Evolutionary conservation across 768 basidiomycete species (phyloP).

Genomic region (Lactifluus volemus): DNA sequence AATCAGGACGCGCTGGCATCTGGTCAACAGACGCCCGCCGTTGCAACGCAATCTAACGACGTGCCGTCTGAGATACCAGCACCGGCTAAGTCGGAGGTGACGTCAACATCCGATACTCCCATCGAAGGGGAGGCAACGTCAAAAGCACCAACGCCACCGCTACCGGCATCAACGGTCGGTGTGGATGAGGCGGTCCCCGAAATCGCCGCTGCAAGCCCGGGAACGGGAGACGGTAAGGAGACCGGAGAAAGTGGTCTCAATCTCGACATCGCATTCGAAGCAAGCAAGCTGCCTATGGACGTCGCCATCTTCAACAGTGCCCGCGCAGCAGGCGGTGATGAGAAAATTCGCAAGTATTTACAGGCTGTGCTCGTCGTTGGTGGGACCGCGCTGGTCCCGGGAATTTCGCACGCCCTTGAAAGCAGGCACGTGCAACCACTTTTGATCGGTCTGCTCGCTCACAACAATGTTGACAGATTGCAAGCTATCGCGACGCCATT

Average conservation of each 20-base stretch:
- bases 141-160: conserved; percentile 19
- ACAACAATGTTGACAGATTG: conserved; percentile 33
- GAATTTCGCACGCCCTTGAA: conserved; percentile 79
- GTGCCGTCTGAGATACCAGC: conserved; percentile 17
- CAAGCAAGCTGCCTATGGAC: conserved; percentile 84
- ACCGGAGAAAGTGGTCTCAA: conserved; percentile 29
- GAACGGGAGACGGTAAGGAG: not conserved
- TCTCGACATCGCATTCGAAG: conserved; percentile 77
- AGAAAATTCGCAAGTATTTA: conserved; percentile 83
- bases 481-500: conserved; percentile 81
- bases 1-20: conserved; percentile 15
- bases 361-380: conserved; percentile 84
- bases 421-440: conserved; percentile 52
- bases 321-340: conserved; percentile 79
- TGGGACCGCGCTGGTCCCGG: conserved; percentile 71
- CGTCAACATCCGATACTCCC: conserved; percentile 18
- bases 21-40: conserved; percentile 22
- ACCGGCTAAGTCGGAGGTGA: conserved; percentile 16
- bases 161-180: conserved; percentile 16
- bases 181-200: conserved; percentile 6
- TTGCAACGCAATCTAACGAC: conserved; percentile 13
- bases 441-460: conserved; percentile 1
- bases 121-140: conserved; percentile 12
- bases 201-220: conserved; percentile 4
- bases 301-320: conserved; percentile 90